Evolutionary conservation across 2,329 filamentous ascomycete genomes (phyloP).

Genomic region (Graphiopsis chlorocephala): DNA sequence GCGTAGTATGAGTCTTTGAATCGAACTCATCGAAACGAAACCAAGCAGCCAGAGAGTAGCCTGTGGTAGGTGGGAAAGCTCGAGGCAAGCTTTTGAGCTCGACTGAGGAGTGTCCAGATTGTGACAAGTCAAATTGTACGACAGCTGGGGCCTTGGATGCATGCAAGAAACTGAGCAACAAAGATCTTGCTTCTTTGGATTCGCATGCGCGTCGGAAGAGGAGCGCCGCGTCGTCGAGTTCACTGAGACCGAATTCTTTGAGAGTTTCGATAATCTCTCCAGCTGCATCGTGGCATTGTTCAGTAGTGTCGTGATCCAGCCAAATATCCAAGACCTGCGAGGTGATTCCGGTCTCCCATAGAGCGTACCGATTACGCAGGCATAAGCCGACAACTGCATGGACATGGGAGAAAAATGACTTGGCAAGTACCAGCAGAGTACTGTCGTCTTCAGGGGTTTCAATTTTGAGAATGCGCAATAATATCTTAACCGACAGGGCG

Average conservation of each 20-base stretch:
- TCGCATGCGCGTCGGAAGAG: constrained; percentile 60
- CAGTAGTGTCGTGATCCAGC: constrained; percentile 7
- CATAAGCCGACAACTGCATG: neutral
- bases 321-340: neutral
- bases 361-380: constrained; percentile 22
- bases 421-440: neutral
- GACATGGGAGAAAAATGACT: neutral
- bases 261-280: constrained; percentile 50
- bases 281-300: constrained; percentile 2
- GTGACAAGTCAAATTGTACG: constrained; percentile 89
- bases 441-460: neutral
- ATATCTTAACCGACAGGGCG: constrained; percentile 9
- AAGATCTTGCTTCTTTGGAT: constrained; percentile 58
- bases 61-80: constrained; percentile 75
- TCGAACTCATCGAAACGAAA: constrained; percentile 86
- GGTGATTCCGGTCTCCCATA: constrained; percentile 27
- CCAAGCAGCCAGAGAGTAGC: constrained; percentile 91
- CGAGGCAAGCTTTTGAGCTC: constrained; percentile 85
- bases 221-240: constrained; percentile 78
- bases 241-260: constrained; percentile 73
- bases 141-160: constrained; percentile 75
- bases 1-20: constrained; percentile 78
- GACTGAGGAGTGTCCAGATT: constrained; percentile 83
- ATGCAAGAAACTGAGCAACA: constrained; percentile 71
- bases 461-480: constrained; percentile 7